Evolutionary conservation across 345 rosid species (phyloP).

Genomic region (Acer campestre): DNA sequence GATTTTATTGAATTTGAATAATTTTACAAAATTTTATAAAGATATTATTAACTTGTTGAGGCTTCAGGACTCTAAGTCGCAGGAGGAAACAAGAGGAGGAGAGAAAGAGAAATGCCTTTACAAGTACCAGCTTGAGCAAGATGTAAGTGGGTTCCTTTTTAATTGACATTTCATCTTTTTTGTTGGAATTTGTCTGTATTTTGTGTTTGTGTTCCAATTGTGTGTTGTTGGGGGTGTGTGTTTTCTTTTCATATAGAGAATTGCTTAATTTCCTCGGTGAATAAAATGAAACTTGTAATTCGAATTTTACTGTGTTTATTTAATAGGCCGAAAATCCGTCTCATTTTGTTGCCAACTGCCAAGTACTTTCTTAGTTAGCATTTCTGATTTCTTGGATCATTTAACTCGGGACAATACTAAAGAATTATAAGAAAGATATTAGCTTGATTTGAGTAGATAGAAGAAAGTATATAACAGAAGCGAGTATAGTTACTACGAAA

Average conservation of each 20-base stretch:
- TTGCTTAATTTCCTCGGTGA: not conserved
- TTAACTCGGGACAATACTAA: too few relatives aligned
- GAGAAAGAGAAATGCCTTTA: constrained; percentile 54
- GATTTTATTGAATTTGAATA: not conserved
- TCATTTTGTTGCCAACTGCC: too few relatives aligned
- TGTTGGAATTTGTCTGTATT: not conserved
- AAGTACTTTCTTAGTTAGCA: too few relatives aligned
- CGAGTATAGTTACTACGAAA: too few relatives aligned
- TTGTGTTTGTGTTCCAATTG: not conserved
- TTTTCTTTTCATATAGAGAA: not conserved
- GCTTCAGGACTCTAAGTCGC: constrained; percentile 36
- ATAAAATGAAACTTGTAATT: not conserved
- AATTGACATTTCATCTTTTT: not conserved
- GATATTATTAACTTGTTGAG: not conserved
- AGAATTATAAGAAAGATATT: too few relatives aligned
- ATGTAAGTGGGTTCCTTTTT: constrained; percentile 48
- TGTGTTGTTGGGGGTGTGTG: not conserved
- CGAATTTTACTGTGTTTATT: not conserved
- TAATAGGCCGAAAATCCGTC: too few relatives aligned
- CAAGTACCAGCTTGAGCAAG: constrained; percentile 81
- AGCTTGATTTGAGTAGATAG: too few relatives aligned
- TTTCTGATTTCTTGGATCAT: too few relatives aligned
- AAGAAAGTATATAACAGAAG: too few relatives aligned
- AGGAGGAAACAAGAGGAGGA: constrained; percentile 37
- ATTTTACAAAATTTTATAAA: not conserved